Evolutionary conservation across 345 rosid species (phyloP).

Genomic region (Citrus glauca): DNA sequence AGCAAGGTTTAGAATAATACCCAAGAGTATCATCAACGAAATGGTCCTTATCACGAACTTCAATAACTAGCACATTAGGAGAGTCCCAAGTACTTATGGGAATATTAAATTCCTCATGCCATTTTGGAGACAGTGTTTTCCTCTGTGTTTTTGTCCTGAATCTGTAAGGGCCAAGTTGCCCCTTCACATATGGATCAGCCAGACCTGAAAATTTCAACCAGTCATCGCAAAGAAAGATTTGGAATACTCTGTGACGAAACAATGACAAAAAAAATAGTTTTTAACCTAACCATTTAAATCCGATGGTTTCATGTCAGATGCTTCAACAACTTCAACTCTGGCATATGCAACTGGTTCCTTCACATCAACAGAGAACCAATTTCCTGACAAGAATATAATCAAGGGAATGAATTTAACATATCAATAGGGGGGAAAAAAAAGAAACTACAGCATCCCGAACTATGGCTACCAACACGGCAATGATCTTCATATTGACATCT

Average conservation of each 20-base stretch:
- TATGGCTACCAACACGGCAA: no score
- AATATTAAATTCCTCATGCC: slow-evolving; percentile 85
- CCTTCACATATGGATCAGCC: slow-evolving; percentile 95
- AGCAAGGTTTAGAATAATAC: slow-evolving; percentile 37
- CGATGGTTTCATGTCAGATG: slow-evolving; percentile 75
- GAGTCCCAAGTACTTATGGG: slow-evolving; percentile 81
- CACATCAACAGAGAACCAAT: slow-evolving; percentile 81
- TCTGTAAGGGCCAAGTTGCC: slow-evolving; percentile 73
- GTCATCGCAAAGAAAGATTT: background rate
- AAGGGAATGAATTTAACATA: background rate
- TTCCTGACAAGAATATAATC: slow-evolving; percentile 41
- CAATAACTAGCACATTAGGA: slow-evolving; percentile 53
- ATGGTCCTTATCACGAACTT: slow-evolving; percentile 86
- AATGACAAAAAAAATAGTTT: background rate
- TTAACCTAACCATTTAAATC: slow-evolving; percentile 67
- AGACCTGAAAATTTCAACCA: slow-evolving; percentile 54
- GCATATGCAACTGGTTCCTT: slow-evolving; percentile 73
- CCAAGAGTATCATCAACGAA: slow-evolving; percentile 81
- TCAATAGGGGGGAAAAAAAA: background rate
- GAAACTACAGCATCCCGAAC: background rate
- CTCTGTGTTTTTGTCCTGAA: slow-evolving; percentile 60
- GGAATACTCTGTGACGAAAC: background rate
- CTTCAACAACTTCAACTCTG: slow-evolving; percentile 83
- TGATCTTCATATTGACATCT: background rate
- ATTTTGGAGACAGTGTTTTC: slow-evolving; percentile 82